These are phyloP conservation scores for Boletales sp. DNA, from an alignment of 768 basidiomycete species.

Conservation along the genomic window DNA sequence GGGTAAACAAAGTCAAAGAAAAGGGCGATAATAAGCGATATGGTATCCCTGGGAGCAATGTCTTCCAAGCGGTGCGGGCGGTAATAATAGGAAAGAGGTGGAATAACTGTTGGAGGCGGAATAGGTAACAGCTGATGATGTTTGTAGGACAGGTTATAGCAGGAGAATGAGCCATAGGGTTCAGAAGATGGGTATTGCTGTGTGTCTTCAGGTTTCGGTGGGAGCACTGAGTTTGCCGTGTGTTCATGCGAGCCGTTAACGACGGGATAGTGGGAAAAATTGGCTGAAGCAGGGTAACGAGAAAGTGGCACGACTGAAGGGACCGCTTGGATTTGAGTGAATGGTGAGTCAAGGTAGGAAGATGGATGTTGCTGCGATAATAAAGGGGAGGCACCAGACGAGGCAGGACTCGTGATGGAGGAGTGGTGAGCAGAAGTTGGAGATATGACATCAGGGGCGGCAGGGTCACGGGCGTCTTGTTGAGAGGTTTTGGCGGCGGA, in stretches of 20 bases:
- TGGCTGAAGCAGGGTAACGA: constrained; percentile 66
- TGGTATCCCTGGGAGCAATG: constrained; percentile 76
- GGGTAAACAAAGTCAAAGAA: constrained; percentile 96
- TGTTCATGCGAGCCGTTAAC: constrained; percentile 39
- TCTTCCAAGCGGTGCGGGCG: constrained; percentile 77
- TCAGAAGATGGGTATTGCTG: constrained; percentile 43
- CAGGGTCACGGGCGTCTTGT: constrained; percentile 31
- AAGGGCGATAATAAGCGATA: constrained; percentile 77
- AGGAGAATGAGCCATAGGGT: constrained; percentile 58
- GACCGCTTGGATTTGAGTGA: constrained; percentile 39
- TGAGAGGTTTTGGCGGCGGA: constrained; percentile 38
- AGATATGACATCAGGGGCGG: constrained; percentile 40
- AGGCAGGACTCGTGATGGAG: constrained; percentile 45
- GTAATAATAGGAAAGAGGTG: constrained; percentile 69
- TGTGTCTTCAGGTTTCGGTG: constrained; percentile 45
- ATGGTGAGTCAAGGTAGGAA: constrained; percentile 52
- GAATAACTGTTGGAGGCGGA: constrained; percentile 39
- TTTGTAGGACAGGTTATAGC: constrained; percentile 71
- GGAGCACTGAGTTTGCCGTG: constrained; percentile 26
- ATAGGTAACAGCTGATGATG: constrained; percentile 51
- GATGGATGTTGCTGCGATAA: constrained; percentile 19
- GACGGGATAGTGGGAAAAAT: constrained; percentile 57
- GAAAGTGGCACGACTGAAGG: constrained; percentile 52
- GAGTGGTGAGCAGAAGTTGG: constrained; percentile 39
- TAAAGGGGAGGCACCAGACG: constrained; percentile 44